Conservation (phyloP, 257 asterid genomes). For the Ligustrum vulgare region DNA sequence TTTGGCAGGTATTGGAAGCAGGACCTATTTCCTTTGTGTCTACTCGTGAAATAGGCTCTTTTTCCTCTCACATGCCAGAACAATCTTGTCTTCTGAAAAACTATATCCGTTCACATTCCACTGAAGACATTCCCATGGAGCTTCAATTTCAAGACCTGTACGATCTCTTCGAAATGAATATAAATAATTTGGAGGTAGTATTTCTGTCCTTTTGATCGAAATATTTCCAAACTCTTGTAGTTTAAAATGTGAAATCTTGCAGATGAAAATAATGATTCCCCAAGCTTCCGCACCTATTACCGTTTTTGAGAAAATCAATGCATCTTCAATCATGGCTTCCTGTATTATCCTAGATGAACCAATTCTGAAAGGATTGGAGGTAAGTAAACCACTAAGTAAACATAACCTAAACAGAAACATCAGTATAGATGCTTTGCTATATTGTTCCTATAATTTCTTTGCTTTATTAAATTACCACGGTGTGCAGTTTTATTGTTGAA, state of each 20-base stretch:
- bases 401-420: slow-evolving; percentile 13
- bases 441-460: slow-evolving; percentile 7
- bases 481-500: not conserved
- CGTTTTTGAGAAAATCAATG: slow-evolving; percentile 58
- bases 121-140: slow-evolving; percentile 34
- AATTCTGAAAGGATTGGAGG: slow-evolving; percentile 61
- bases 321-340: slow-evolving; percentile 49
- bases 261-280: slow-evolving; percentile 55
- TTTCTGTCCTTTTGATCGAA: slow-evolving; percentile 21
- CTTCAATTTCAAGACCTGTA: slow-evolving; percentile 68
- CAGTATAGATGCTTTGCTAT: slow-evolving; percentile 12
- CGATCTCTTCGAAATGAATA: slow-evolving; percentile 56
- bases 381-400: slow-evolving; percentile 35
- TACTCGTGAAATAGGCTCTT: slow-evolving; percentile 40
- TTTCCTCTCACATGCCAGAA: slow-evolving; percentile 36
- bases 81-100: slow-evolving; percentile 30
- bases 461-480: not conserved
- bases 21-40: slow-evolving; percentile 58
- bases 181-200: slow-evolving; percentile 68
- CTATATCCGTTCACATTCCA: slow-evolving; percentile 29
- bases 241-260: slow-evolving; percentile 35
- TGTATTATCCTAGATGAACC: slow-evolving; percentile 75
- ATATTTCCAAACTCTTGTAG: slow-evolving; percentile 13
- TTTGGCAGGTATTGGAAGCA: slow-evolving; percentile 68
- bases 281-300: slow-evolving; percentile 39